Evolutionary conservation across 768 basidiomycete genomes (phyloP).

Genomic region (Lactarius psammicola): DNA sequence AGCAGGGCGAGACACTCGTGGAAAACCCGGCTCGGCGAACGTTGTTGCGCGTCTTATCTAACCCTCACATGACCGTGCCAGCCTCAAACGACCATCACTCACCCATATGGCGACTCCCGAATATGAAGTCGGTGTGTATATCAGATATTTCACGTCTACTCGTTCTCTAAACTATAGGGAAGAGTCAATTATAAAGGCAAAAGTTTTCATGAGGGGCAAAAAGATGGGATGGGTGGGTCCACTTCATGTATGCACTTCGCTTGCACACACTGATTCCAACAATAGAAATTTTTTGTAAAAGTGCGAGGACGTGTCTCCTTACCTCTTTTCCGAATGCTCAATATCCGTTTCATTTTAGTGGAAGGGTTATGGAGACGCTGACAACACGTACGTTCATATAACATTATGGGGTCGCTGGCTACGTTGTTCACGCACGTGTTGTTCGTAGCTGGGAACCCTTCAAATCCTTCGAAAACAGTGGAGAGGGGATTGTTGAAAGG

Average conservation of each 20-base stretch:
- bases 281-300: constrained; percentile 28
- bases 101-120: constrained; percentile 15
- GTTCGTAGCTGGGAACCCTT: constrained; percentile 27
- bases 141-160: not conserved
- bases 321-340: not conserved
- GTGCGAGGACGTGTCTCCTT: constrained; percentile 9
- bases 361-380: constrained; percentile 25
- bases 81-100: not conserved
- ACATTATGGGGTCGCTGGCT: not conserved
- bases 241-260: not conserved
- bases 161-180: not conserved
- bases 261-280: not conserved
- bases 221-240: constrained; percentile 28
- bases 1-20: not conserved
- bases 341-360: constrained; percentile 15
- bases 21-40: not conserved
- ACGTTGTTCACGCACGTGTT: constrained; percentile 13
- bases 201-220: constrained; percentile 29
- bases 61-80: constrained; percentile 25
- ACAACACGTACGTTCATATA: constrained; percentile 26
- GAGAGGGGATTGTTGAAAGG: constrained; percentile 14
- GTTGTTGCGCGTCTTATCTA: constrained; percentile 21
- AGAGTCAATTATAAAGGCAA: constrained; percentile 28
- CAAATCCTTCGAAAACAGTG: constrained; percentile 24
- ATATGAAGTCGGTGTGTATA: constrained; percentile 30